Evolutionary conservation across 78 protist species (phyloP), one percentile per base, ranked within the genome.

Genomic region (Chrysochromulina tobinii): DNA sequence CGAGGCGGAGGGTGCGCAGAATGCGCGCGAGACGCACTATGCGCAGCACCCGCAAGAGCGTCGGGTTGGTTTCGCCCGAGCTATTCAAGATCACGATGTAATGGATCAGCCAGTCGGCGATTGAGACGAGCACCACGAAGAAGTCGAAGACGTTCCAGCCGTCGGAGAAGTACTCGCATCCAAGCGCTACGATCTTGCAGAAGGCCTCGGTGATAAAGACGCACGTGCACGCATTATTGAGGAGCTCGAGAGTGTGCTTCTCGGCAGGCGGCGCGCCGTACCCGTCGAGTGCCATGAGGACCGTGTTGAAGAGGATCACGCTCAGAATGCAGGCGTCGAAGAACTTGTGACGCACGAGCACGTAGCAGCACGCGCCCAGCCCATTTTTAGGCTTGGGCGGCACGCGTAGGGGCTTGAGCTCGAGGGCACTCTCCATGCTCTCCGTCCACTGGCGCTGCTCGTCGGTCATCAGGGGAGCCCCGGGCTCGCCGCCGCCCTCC

Each of bases 381-480:
- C 11, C 21, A 18, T 3, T 23, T 59, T 7, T 15, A 57, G 64
- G 64, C 64, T 59, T 59, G 64, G 64, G 7, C 12, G 7, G 64
- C 64, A 12, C 53, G 55, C 48, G 48, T 15, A 3, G 53, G 23
- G n/a, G 7, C 54, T 53, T 51, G 7, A 18, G 53, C 81, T 1
- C 38, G 93, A 61, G 61, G n/a, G 7, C 58, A 55, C 57, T 38
- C 64, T 20, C 69, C 69, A 59, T 51, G 5, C 25, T 38, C 50
- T 0, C 4, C 3, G 85, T 38, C 93, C 93, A 91, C n/a, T 51
- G 50, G 27, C 25, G 8, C 68, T 91, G 93, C 75, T 61, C 54
- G 21, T 3, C 59, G 25, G 89, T 69, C 25, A 85, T 0, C 38
- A 86, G n/a, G 21, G n/a, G 25, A 17, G 4, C 15, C 38, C 73